Evolutionary conservation across 306 rosid genomes (phyloP), one percentile per base, ranked within the genome.

Genomic region (Corylus heterophylla): DNA sequence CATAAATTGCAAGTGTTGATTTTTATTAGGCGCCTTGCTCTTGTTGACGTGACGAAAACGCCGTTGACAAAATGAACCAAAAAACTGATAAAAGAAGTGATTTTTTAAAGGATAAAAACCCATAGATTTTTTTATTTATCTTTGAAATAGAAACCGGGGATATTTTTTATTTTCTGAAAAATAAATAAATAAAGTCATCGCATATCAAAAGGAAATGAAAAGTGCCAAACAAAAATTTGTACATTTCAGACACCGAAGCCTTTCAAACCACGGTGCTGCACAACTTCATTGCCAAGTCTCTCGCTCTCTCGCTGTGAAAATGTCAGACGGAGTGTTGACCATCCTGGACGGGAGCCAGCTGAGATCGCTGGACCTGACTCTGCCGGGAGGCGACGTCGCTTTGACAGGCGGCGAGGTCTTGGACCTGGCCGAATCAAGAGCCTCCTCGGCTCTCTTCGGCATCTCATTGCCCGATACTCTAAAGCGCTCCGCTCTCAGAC

Each of bases 261-360:
- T 12, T 9, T 20, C 25, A 4, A 8, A 74, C 56, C 45, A 54
- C 63, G 68, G 78, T 69, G 69, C 70, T 50, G 0, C 51, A 51
- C 74, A 55, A 35, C 22, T n/a, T 11, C 52, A 49, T 49, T 11
- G 52, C 63, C 48, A 72, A 14, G 18, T 1, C 67, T 35, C 74
- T 44, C 64, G 73, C 77, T 31, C 84, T 84, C 73, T 59, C 11
- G 11, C 45, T 29, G 49, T 1, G 51, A 88, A 88, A 88, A 95
- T 95, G 99, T 84, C 98, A 18, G 92, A 90, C 86, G 86, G 74
- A 45, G 51, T 81, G 10, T 75, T 93, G 82, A 89, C 87, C 54
- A 76, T 91, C 31, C 84, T 92, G 16, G 98, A 95, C 85, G 98
- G 98, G 73, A 73, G 79, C 47, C 83, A 86, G 42, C 93, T 95